These are phyloP conservation scores for Torulaspora quercuum DNA, from an alignment of 805 yeast species.

Conservation along the genomic window DNA sequence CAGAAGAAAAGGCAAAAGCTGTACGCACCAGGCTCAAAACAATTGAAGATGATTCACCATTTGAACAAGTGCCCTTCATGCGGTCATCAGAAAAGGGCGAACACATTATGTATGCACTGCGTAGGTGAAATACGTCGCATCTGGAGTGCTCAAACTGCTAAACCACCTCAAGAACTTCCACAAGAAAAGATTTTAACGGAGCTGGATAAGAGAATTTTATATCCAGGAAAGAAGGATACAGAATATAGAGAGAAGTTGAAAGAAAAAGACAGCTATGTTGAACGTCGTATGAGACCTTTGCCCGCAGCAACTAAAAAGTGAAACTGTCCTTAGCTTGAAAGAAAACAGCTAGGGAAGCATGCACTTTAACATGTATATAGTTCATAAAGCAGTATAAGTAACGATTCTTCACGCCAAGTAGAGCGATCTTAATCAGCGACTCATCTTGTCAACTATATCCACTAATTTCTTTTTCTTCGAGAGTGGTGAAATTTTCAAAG, in stretches of 20 bases:
- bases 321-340: slow-evolving; percentile 1
- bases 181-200: slow-evolving; percentile 44
- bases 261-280: slow-evolving; percentile 53
- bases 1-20: slow-evolving; percentile 80
- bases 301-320: slow-evolving; percentile 43
- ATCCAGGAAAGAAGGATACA: slow-evolving; percentile 66
- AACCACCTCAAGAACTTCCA: slow-evolving; percentile 28
- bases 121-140: slow-evolving; percentile 72
- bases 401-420: no score
- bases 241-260: slow-evolving; percentile 45
- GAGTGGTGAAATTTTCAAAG: not conserved
- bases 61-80: slow-evolving; percentile 93
- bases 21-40: slow-evolving; percentile 79
- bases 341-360: not conserved
- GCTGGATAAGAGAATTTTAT: slow-evolving; percentile 59
- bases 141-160: slow-evolving; percentile 50
- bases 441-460: no score
- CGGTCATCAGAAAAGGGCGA: slow-evolving; percentile 87
- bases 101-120: slow-evolving; percentile 90
- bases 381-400: slow-evolving; percentile 1
- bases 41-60: slow-evolving; percentile 68
- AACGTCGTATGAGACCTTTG: slow-evolving; percentile 52
- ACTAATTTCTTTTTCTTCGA: not conserved
- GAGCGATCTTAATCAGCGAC: no score
- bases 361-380: slow-evolving; percentile 9